Base-by-base conservation (phyloP, 2,329 filamentous ascomycete species). In the Trichoderma arundinaceum region DNA sequence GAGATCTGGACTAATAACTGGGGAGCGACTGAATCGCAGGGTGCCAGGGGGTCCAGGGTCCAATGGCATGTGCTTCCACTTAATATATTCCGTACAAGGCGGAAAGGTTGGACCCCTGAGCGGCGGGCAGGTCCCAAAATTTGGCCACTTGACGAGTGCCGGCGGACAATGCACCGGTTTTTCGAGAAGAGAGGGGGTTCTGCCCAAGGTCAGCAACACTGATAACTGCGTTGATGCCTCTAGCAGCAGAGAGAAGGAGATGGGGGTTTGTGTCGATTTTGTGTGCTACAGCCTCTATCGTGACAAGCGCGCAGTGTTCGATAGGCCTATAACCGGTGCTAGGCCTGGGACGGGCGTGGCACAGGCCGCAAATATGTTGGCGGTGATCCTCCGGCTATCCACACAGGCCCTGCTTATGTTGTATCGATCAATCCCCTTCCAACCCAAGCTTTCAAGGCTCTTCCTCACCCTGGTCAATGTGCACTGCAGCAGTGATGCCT, bases 61-160 rank as follows among this genome's bases (percentile, higher is more conserved):
- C 19, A 52, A 28, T 35, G 49, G 48, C 44, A 22, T n/a, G 22
- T 38, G 52, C 52, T 56, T 17, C 38, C 15, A 44, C 39, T 13
- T 39, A 54, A 54, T 54, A 35, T 63, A 63, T 46, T 28, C 17
- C 49, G 60, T 54, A 38, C 60, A 46, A 38, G 32, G 13, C 60
- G 38, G 13, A n/a, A 10, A 38, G 52, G 38, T 12, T 59, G 32
- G 39, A 46, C 58, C 60, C 60, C 59, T 53, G 59, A 62, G 56
- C 22, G 22, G 22, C 22, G 22, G 22, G 22, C 2, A 28, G 22
- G 22, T 2, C 22, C 22, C 5, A 17, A 22, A 28, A 49, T 28
- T 28, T 28, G 57, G 44, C 19, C 32, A 41, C 44, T 9, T 33
- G 32, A 39, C 38, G 39, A 39, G 35, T 19, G 51, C 51, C 12